A percentile compares a stretch with the other conserved stretches of the same genome.
These are phyloP conservation scores for Plasmopara halstedii DNA, from an alignment of 352 stramenopile species.

Conservation along the genomic window DNA sequence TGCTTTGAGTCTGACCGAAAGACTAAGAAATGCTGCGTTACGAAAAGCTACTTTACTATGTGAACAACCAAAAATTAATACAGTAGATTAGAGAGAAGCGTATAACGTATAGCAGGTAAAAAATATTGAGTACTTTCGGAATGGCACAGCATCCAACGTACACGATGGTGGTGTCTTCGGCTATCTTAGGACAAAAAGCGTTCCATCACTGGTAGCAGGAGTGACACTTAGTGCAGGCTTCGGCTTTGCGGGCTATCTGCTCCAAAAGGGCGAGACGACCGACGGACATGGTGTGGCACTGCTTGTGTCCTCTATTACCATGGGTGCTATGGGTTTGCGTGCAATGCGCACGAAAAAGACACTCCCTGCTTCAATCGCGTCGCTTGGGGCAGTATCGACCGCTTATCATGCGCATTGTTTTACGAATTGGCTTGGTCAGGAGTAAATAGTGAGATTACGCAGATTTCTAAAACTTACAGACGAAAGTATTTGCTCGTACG, in stretches of 20 bases:
- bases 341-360: slow-evolving; percentile 66
- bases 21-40: too few species aligned
- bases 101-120: too few species aligned
- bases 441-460: slow-evolving; percentile 32
- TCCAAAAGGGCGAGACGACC: slow-evolving; percentile 76
- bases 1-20: too few species aligned
- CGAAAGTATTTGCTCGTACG: too few species aligned
- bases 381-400: slow-evolving; percentile 62
- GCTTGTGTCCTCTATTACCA: slow-evolving; percentile 77
- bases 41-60: too few species aligned
- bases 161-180: slow-evolving; percentile 79
- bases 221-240: slow-evolving; percentile 77
- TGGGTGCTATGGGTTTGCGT: slow-evolving; percentile 78
- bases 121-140: too few species aligned
- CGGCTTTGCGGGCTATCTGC: slow-evolving; percentile 63
- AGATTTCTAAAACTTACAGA: not conserved
- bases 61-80: too few species aligned
- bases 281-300: slow-evolving; percentile 75
- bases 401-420: slow-evolving; percentile 81
- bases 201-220: slow-evolving; percentile 76
- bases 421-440: slow-evolving; percentile 76
- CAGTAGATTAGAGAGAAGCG: too few species aligned
- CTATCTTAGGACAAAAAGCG: slow-evolving; percentile 73
- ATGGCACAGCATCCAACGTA: slow-evolving; percentile 81
- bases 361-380: slow-evolving; percentile 65